A percentile compares a stretch with the other conserved stretches of the same genome.
Conservation (phyloP, 345 rosid species). For the Passiflora organensis region DNA sequence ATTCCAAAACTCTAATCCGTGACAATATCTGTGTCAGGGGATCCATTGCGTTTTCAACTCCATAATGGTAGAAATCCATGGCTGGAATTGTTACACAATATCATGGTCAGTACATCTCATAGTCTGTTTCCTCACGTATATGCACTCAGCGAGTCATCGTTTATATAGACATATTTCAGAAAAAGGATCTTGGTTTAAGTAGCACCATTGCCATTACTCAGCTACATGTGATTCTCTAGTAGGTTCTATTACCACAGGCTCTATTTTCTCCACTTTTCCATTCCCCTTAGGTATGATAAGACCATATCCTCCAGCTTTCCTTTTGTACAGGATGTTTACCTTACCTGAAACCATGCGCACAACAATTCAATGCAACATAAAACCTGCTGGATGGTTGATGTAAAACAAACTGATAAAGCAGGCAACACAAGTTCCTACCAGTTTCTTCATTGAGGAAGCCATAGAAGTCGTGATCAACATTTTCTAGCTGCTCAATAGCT, state of each 20-base stretch:
- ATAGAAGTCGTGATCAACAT: conserved; percentile 79
- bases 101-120: conserved; percentile 6
- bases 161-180: no score
- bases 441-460: conserved; percentile 87
- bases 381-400: not conserved
- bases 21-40: no score
- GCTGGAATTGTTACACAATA: conserved; percentile 11
- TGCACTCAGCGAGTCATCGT: conserved; percentile 1
- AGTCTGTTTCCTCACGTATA: not conserved
- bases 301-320: conserved; percentile 87
- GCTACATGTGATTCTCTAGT: conserved; percentile 47
- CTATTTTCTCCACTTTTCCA: conserved; percentile 51
- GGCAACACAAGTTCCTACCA: conserved; percentile 35
- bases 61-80: no score
- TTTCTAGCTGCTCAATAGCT: conserved; percentile 85
- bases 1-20: no score
- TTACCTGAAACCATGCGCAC: conserved; percentile 58
- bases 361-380: conserved; percentile 1
- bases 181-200: not conserved
- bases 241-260: conserved; percentile 52
- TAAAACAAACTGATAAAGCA: not conserved
- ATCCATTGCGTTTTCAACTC: no score
- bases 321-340: conserved; percentile 78
- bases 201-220: conserved; percentile 39
- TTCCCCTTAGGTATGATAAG: conserved; percentile 72